A percentile compares a stretch with the other conserved stretches of the same genome.
phyloP scores from a whole-genome alignment of 1,139 yeast species.

The Magnusiomyces suaveolens region DNA sequence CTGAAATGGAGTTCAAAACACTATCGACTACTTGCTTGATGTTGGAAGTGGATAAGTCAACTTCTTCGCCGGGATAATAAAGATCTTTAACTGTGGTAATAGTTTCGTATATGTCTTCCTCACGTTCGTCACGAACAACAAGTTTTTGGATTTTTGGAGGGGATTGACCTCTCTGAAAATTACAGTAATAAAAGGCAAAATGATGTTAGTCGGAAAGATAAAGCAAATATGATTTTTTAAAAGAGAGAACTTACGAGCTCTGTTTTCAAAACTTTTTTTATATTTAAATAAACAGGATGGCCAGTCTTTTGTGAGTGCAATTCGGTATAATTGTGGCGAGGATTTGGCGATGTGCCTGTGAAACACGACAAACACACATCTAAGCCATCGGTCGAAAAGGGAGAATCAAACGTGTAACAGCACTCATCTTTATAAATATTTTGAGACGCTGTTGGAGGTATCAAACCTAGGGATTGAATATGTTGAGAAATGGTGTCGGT shows the following conservation, averaged over 20 bases:
- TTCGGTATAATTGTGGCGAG: constrained; percentile 44
- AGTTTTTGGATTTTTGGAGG: constrained; percentile 57
- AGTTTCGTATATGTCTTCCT: constrained; percentile 58
- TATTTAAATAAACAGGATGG: constrained; percentile 50
- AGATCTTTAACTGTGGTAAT: constrained; percentile 39
- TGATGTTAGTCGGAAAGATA: background rate
- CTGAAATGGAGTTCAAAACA: constrained; percentile 57
- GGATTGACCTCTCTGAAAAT: constrained; percentile 23
- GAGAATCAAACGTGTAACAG: constrained; percentile 66
- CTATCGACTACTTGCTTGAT: constrained; percentile 34
- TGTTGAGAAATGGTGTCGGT: constrained; percentile 15
- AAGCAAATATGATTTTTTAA: background rate
- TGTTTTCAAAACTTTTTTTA: constrained; percentile 41
- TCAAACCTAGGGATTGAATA: constrained; percentile 15
- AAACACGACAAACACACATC: constrained; percentile 65
- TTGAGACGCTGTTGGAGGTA: constrained; percentile 22
- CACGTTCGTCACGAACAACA: constrained; percentile 61
- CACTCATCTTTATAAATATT: constrained; percentile 74
- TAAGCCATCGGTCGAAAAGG: constrained; percentile 53
- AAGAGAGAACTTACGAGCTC: constrained; percentile 11
- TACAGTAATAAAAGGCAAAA: too few species aligned
- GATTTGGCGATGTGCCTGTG: constrained; percentile 49
- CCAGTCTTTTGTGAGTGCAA: constrained; percentile 44
- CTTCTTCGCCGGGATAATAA: constrained; percentile 17
- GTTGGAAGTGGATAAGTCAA: constrained; percentile 14